Evolutionary conservation across 768 basidiomycete species (phyloP), one percentile per base, ranked within the genome.

Genomic region (Pilatotrama ljubarskyi): DNA sequence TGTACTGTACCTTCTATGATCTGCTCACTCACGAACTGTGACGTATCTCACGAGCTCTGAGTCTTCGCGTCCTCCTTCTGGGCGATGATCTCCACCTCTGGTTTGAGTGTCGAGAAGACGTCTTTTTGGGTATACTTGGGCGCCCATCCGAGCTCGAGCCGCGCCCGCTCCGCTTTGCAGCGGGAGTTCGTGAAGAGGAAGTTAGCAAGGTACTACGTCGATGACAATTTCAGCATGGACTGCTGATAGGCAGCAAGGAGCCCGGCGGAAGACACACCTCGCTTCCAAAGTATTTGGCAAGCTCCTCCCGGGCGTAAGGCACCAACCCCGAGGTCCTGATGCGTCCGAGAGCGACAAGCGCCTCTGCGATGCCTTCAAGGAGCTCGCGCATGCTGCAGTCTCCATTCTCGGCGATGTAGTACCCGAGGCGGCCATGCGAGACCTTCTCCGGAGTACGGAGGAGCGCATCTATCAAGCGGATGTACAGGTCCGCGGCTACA

Each of bases 81-180:
- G 46, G 49, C 46, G 17, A 25, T 15, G 10, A 55, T 59, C 20
- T 74, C 70, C 32, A 79, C 73, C 59, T 81, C 78, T 1, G 71
- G 66, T 40, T 66, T 67, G 51, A 83, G 70, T 58, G 76, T 78
- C 7, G 68, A 75, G 43, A 81, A 56, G 66, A 84, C 64, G 54
- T 81, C 78, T 11, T 49, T 54, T 5, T 68, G 78, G 0, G 73
- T 75, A 53, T 78, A 72, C 14, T 65, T 71, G 2, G 80, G 80
- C 42, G 73, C 75, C 81, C 82, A 82, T 2, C 81, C 80, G 61
- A 82, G 64, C 9, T 69, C 9, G 73, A 57, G n/a, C 5, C 72
- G 43, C 70, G 74, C 35, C 6, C 62, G 29, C 56, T 50, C 58
- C 1, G 11, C 55, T 6, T 26, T 17, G 25, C 41, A 43, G 5